Conservation (phyloP, 306 rosid genomes). For the Trichosanthes cucumerina region DNA sequence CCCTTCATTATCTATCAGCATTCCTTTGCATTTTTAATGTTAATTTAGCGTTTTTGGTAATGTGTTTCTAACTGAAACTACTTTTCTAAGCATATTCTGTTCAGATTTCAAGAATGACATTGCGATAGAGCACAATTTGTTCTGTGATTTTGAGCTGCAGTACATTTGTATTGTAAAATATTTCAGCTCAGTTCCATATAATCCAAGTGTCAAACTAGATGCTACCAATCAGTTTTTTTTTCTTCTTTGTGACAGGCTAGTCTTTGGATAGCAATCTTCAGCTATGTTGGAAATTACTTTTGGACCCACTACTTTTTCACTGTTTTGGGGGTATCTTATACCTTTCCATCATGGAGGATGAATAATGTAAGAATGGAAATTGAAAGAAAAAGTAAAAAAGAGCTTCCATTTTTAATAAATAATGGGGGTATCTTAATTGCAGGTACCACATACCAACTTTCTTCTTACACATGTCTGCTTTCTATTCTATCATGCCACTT, state of each 20-base stretch:
- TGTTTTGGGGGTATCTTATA: slow-evolving; percentile 93
- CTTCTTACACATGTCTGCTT: slow-evolving; percentile 93
- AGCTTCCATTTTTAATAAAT: slow-evolving; percentile 15
- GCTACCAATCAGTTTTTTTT: background rate
- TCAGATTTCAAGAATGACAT: background rate
- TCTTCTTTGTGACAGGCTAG: slow-evolving; percentile 54
- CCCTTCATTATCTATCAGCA: no score
- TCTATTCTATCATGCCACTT: slow-evolving; percentile 78
- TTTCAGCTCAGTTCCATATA: background rate
- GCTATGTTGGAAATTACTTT: slow-evolving; percentile 96
- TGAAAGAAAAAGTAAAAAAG: background rate
- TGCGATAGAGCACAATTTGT: background rate
- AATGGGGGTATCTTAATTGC: slow-evolving; percentile 24
- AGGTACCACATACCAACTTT: slow-evolving; percentile 97
- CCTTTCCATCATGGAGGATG: slow-evolving; percentile 99
- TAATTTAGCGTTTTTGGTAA: background rate
- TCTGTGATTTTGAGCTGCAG: no score
- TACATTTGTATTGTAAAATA: background rate
- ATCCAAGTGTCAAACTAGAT: background rate
- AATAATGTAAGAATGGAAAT: slow-evolving; percentile 52
- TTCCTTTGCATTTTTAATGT: background rate
- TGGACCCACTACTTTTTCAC: slow-evolving; percentile 99
- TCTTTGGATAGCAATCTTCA: slow-evolving; percentile 80
- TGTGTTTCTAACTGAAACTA: background rate
- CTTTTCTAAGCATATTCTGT: background rate